Evolutionary conservation across 768 basidiomycete species (phyloP).

Genomic region (Suillus decipiens): DNA sequence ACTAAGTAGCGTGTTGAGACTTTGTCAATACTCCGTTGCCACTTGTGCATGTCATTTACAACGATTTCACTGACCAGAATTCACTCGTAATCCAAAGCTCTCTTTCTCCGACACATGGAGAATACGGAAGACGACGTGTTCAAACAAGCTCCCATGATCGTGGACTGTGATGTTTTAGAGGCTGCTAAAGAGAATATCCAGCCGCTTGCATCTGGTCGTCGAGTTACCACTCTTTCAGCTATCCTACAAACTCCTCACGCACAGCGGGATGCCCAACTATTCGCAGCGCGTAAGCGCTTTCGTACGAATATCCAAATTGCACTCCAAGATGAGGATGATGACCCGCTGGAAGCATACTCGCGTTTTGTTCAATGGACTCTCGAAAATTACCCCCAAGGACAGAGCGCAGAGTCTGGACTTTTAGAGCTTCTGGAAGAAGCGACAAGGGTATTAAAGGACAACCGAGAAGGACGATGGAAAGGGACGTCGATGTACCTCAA

Average conservation of each 20-base stretch:
- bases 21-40: not conserved
- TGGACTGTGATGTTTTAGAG: slow-evolving; percentile 81
- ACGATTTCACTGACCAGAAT: not conserved
- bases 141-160: slow-evolving; percentile 47
- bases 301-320: slow-evolving; percentile 74
- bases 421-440: slow-evolving; percentile 91
- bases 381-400: slow-evolving; percentile 93
- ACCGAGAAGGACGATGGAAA: slow-evolving; percentile 72
- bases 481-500: slow-evolving; percentile 86
- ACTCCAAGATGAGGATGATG: slow-evolving; percentile 73
- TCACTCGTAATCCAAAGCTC: not conserved
- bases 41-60: not conserved
- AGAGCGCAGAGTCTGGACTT: slow-evolving; percentile 86
- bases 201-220: slow-evolving; percentile 75
- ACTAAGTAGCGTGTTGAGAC: slow-evolving; percentile 1
- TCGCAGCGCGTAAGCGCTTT: slow-evolving; percentile 62
- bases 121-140: slow-evolving; percentile 44
- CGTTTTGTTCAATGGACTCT: slow-evolving; percentile 89
- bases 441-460: slow-evolving; percentile 79
- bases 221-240: slow-evolving; percentile 75
- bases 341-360: slow-evolving; percentile 84
- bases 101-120: slow-evolving; percentile 22
- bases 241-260: slow-evolving; percentile 77
- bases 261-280: slow-evolving; percentile 69
- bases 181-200: slow-evolving; percentile 88